These are phyloP conservation scores for Hypoxylon sp. DNA, from an alignment of 2,329 filamentous ascomycete species.

Conservation along the genomic window DNA sequence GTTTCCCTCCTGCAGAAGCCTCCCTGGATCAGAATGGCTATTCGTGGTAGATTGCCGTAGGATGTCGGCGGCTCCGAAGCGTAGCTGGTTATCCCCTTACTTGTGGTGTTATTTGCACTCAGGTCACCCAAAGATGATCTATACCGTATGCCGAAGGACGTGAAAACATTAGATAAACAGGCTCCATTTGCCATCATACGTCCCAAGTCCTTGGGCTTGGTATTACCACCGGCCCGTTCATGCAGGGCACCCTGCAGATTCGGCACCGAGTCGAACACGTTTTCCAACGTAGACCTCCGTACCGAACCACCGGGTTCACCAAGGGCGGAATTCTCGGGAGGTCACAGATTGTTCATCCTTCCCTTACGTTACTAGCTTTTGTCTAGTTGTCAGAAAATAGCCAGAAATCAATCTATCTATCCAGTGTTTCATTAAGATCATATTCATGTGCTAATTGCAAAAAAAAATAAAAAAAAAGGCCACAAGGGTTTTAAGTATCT, in stretches of 20 bases:
- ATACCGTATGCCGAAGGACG: conserved; percentile 4
- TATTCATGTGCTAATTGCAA: not conserved
- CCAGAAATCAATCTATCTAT: not conserved
- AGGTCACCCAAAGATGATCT: conserved; percentile 6
- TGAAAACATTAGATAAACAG: conserved; percentile 1
- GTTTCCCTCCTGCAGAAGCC: not conserved
- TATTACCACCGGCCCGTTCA: conserved; percentile 11
- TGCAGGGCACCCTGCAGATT: conserved; percentile 6
- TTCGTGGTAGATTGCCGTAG: too few relatives aligned
- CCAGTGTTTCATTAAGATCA: not conserved
- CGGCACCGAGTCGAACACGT: conserved; percentile 6
- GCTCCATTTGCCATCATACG: conserved; percentile 3
- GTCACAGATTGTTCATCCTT: not conserved
- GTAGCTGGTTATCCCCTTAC: not conserved
- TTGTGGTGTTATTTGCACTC: not conserved
- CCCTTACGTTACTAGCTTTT: conserved; percentile 11
- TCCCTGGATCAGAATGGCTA: too few relatives aligned
- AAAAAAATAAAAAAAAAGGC: too few relatives aligned
- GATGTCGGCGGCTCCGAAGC: not conserved
- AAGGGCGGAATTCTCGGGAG: conserved; percentile 9
- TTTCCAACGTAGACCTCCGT: conserved; percentile 1
- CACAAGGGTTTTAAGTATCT: too few relatives aligned
- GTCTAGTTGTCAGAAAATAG: not conserved
- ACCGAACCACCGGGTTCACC: conserved; percentile 12
- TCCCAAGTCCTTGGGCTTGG: conserved; percentile 26